Evolutionary conservation across 371 early-diverging fungal genomes (phyloP), one percentile per base, ranked within the genome.

Genomic region (Rhizopus arrhizus): DNA sequence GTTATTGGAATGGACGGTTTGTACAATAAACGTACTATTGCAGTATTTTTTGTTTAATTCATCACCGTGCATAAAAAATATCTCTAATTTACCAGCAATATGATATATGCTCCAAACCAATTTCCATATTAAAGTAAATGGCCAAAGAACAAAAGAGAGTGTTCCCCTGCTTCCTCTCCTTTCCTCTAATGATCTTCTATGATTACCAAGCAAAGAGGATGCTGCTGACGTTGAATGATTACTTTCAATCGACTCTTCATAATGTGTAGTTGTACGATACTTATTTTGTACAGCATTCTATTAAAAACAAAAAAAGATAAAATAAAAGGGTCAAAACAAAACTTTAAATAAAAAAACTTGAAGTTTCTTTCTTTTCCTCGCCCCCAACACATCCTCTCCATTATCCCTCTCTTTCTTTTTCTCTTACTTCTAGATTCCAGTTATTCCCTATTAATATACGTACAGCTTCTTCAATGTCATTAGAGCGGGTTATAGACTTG

Each of bases 91-190:
- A 82, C 85, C 63, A 59, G 83, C 73, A 62, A 76, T 83, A 15
- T 78, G 73, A 11, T 85, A 57, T 41, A 86, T 31, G 31, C 76
- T 71, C 83, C 82, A 83, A 16, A 76, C 69, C 12, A 86, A 66
- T 12, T 71, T 72, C 69, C 81, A 77, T 7, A 75, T 73, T 13
- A 84, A 72, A 29, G 78, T 77, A 64, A 86, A 64, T 7, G 89
- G 89, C 77, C 85, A 84, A 11, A 81, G 61, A 16, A 87, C 73
- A 46, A 74, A 64, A 5, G 72, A 64, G 1, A 78, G 33, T 28
- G 75, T 51, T 32, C 69, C 67, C 33, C 58, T 43, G 16, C 46
- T 49, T 47, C 45, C 31, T 38, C 31, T 56, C 10, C 28, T 58
- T 16, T 45, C 28, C 4, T 52, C 11, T 33, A 58, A 22, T 13